These are phyloP conservation scores for Powellomyces hirtus DNA, from an alignment of 192 early-diverging fungal genomes.

Conservation along the genomic window DNA sequence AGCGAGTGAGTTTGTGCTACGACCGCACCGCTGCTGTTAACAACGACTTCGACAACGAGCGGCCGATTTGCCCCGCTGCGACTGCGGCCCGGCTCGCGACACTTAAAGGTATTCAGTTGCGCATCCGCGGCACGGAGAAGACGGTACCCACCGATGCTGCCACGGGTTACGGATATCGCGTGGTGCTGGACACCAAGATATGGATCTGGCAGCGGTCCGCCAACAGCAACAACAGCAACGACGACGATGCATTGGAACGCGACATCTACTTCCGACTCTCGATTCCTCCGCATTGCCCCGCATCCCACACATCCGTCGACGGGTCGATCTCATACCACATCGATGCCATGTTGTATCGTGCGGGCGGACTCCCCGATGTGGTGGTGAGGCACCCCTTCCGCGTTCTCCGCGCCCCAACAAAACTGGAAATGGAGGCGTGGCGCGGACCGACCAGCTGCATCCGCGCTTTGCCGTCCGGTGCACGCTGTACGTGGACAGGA, in stretches of 20 bases:
- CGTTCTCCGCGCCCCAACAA: constrained; percentile 11
- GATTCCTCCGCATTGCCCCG: constrained; percentile 5
- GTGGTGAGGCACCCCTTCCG: not conserved
- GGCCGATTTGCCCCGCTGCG: not conserved
- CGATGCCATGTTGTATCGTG: not conserved
- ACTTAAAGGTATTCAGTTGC: not conserved
- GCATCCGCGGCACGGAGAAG: constrained; percentile 14
- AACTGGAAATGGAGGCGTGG: constrained; percentile 2
- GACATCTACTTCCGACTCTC: not conserved
- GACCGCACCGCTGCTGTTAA: not conserved
- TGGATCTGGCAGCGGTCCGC: not conserved
- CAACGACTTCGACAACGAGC: not conserved
- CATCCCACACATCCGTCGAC: not conserved
- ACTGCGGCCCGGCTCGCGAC: not conserved
- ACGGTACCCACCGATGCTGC: not conserved
- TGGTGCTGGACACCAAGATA: not conserved
- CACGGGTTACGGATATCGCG: not conserved
- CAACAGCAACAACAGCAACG: not conserved
- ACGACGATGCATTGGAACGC: not conserved
- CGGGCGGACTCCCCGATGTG: not conserved
- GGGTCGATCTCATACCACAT: constrained; percentile 1
- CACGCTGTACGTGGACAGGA: not conserved
- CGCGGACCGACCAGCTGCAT: not conserved
- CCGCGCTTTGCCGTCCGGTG: not conserved
- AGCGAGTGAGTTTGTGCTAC: not conserved